Conservation (phyloP, 345 rosid genomes). For the Eucalyptus brandiana region DNA sequence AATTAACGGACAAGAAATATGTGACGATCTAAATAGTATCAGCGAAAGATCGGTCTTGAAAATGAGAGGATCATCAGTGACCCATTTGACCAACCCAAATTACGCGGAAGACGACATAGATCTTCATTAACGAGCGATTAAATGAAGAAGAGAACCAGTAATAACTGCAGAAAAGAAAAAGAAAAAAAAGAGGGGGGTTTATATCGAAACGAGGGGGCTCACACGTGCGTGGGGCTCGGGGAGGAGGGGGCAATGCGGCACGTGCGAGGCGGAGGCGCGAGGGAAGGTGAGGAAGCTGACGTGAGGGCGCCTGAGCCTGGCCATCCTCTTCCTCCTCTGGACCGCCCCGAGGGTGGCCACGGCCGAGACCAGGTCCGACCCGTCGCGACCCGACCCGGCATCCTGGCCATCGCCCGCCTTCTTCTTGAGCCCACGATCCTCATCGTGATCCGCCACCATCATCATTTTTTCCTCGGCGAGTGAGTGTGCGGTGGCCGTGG, state of each 20-base stretch:
- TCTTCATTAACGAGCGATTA: not conserved
- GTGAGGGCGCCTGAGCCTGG: slow-evolving; percentile 71
- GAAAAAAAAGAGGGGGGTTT: not conserved
- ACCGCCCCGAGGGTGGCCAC: slow-evolving; percentile 39
- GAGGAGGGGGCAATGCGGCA: slow-evolving; percentile 3
- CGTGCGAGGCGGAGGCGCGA: slow-evolving; percentile 15
- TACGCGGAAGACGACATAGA: not conserved
- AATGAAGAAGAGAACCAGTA: not conserved
- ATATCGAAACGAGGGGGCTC: not conserved
- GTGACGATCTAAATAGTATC: not conserved
- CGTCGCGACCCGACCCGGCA: slow-evolving; percentile 21
- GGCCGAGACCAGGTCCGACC: slow-evolving; percentile 27
- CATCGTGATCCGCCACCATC: slow-evolving; percentile 9
- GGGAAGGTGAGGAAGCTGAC: slow-evolving; percentile 27
- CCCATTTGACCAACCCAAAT: not conserved
- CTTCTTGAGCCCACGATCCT: not conserved
- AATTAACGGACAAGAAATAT: not conserved
- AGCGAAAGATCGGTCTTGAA: not conserved
- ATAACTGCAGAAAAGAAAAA: not conserved
- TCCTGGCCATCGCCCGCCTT: not conserved
- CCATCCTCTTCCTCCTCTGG: slow-evolving; percentile 79
- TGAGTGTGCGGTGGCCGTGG: slow-evolving; percentile 12
- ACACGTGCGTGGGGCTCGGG: not conserved
- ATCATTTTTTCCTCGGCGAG: not conserved
- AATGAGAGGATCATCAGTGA: not conserved